Percentiles rank a stretch among this genome's conserved stretches.
phyloP scores from a whole-genome alignment of 2,329 filamentous ascomycete species.

The Myriosclerotinia duriaeana region DNA sequence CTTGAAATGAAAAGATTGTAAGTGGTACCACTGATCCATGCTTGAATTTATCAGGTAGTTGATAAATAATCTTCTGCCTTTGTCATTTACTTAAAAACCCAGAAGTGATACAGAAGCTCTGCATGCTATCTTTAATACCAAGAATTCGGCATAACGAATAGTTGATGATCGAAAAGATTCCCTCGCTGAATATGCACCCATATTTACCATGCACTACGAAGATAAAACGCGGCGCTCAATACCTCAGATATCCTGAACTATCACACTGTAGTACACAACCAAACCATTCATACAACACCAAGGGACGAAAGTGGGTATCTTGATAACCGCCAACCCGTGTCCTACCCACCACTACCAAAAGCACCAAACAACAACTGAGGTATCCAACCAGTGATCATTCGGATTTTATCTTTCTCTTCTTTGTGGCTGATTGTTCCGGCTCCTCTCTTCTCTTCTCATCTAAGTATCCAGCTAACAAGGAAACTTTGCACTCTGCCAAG shows the following conservation, averaged over 20 bases:
- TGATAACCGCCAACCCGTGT: neutral
- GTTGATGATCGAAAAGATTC: neutral
- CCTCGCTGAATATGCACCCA: neutral
- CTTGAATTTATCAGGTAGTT: neutral
- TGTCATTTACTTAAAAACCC: neutral
- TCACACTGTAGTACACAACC: too few relatives aligned
- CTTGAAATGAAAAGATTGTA: neutral
- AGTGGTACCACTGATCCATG: too few relatives aligned
- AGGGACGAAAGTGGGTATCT: neutral
- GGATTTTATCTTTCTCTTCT: neutral
- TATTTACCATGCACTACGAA: neutral
- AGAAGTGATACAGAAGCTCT: neutral
- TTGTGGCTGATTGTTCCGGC: too few relatives aligned
- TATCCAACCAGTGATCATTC: too few relatives aligned
- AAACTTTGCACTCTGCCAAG: neutral
- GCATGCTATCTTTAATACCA: too few relatives aligned
- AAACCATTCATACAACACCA: neutral
- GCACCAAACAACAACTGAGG: neutral
- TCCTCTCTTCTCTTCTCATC: neutral
- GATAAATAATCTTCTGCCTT: too few relatives aligned
- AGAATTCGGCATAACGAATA: neutral
- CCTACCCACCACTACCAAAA: too few relatives aligned
- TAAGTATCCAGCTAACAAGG: neutral
- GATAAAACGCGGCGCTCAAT: too few relatives aligned
- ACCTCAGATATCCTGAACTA: neutral